Evolutionary conservation across 495 filamentous ascomycete species (phyloP).

Genomic region (Sordaria brevicollis): DNA sequence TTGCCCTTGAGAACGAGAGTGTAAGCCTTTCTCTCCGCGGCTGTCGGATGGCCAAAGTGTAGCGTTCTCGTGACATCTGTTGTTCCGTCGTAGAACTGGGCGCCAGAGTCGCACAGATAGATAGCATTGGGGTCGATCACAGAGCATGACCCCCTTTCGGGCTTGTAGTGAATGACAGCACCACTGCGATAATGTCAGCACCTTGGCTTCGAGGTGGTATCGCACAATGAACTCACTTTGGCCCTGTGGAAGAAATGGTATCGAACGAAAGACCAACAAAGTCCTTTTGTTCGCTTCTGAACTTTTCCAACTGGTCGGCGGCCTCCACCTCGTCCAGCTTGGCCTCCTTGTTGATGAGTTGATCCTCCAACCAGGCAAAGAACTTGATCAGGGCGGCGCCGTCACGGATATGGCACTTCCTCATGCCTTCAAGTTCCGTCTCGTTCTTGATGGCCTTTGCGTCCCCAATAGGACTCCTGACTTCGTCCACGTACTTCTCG

Average conservation of each 20-base stretch:
- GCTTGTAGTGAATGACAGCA: slow-evolving; percentile 96
- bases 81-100: slow-evolving; percentile 90
- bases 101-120: slow-evolving; percentile 95
- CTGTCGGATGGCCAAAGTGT: slow-evolving; percentile 80
- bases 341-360: slow-evolving; percentile 62
- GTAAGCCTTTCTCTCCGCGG: slow-evolving; percentile 81
- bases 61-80: slow-evolving; percentile 93
- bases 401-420: slow-evolving; percentile 86
- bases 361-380: slow-evolving; percentile 94
- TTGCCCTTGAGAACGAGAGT: slow-evolving; percentile 96
- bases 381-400: slow-evolving; percentile 86
- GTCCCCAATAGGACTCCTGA: slow-evolving; percentile 81
- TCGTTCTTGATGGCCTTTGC: slow-evolving; percentile 98
- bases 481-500: slow-evolving; percentile 77
- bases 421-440: slow-evolving; percentile 84
- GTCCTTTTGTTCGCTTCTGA: slow-evolving; percentile 68
- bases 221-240: slow-evolving; percentile 46
- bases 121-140: slow-evolving; percentile 77
- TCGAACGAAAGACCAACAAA: slow-evolving; percentile 91
- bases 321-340: slow-evolving; percentile 79
- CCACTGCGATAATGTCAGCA: slow-evolving; percentile 35
- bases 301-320: slow-evolving; percentile 79
- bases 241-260: slow-evolving; percentile 89
- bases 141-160: slow-evolving; percentile 71
- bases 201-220: neutral